Conservation (phyloP, 805 yeast genomes). For the Metschnikowia koreensis region DNA sequence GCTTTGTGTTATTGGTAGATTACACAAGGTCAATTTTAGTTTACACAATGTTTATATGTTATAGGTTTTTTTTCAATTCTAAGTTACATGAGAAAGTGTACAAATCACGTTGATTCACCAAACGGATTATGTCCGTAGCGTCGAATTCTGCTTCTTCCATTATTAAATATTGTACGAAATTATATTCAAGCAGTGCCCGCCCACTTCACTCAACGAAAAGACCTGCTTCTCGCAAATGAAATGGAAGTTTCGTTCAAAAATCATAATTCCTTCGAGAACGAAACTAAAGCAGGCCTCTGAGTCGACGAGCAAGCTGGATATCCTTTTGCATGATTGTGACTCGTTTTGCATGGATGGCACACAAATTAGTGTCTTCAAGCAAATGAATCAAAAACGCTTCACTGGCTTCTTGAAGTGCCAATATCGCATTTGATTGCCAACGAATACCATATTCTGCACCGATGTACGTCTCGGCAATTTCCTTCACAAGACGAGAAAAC, state of each 20-base stretch:
- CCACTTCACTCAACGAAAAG: background rate
- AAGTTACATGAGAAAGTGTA: background rate
- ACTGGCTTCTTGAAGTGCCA: constrained; percentile 79
- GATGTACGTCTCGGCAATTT: constrained; percentile 60
- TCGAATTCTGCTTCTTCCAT: too few relatives aligned
- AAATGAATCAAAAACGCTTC: constrained; percentile 74
- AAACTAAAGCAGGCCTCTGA: constrained; percentile 49
- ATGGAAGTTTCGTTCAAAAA: background rate
- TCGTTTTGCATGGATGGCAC: constrained; percentile 78
- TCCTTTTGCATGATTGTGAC: constrained; percentile 87
- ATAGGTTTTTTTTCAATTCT: background rate
- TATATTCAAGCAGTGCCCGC: too few relatives aligned
- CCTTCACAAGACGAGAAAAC: constrained; percentile 73
- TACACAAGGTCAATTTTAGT: background rate
- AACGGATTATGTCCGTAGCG: too few relatives aligned
- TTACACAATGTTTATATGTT: background rate
- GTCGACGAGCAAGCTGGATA: constrained; percentile 74
- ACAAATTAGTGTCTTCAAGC: constrained; percentile 71
- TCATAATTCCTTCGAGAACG: background rate
- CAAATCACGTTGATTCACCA: too few relatives aligned
- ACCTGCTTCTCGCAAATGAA: background rate
- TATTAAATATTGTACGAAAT: too few relatives aligned
- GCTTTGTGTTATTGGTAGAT: background rate
- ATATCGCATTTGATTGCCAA: constrained; percentile 77
- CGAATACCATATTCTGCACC: constrained; percentile 57